A percentile compares a stretch with the other conserved stretches of the same genome.
phyloP scores from a whole-genome alignment of 2,329 filamentous ascomycete genomes.

The Aspergillus bombycis region DNA sequence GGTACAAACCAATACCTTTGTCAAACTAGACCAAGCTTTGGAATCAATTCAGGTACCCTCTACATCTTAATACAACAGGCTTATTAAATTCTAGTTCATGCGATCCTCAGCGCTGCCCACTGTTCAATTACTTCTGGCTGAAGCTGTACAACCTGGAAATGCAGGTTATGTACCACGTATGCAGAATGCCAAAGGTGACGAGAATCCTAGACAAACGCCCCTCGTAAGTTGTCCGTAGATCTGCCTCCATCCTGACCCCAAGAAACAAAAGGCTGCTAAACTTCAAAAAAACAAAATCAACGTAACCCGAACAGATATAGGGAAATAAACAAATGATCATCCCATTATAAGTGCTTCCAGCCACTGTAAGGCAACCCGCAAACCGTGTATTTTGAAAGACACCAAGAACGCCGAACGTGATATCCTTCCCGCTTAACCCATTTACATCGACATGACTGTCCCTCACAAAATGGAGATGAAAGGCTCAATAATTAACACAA shows the following conservation, averaged over 20 bases:
- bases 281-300: not conserved
- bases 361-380: not conserved
- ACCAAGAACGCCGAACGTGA: conserved; percentile 9
- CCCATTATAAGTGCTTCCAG: conserved; percentile 1
- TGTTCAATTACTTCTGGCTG: not conserved
- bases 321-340: not conserved
- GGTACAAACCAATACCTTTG: not conserved
- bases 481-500: conserved; percentile 20
- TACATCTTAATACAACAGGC: not conserved
- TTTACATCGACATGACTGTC: conserved; percentile 3
- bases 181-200: not conserved
- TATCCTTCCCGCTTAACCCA: conserved; percentile 17
- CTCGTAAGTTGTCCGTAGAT: not conserved
- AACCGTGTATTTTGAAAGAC: not conserved
- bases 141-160: not conserved
- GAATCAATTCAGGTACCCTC: not conserved
- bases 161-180: not conserved
- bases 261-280: not conserved
- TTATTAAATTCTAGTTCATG: not conserved
- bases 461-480: conserved; percentile 5
- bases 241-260: not conserved
- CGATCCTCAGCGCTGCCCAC: not conserved
- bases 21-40: not conserved
- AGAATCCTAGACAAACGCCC: not conserved
- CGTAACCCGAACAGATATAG: not conserved